Base-by-base conservation (phyloP, 2,329 filamentous ascomycete genomes). In the Fusarium sp. region DNA sequence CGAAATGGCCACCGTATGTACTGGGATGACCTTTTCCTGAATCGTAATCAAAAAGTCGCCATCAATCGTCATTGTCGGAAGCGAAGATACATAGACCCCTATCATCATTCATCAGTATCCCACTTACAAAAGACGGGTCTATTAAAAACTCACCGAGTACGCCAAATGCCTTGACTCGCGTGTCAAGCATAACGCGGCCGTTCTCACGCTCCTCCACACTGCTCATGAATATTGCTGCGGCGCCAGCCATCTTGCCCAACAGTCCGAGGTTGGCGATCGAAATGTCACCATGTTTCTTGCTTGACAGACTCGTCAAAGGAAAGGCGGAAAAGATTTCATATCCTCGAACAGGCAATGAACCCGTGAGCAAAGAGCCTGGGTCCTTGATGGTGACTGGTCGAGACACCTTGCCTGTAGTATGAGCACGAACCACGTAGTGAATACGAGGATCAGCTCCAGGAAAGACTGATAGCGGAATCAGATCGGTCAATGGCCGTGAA, bases 161-260 rank as follows among this genome's bases (percentile, higher is more conserved):
- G 0, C 95, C 95, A 1, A 97, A 80, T 0, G 93, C 93, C 77
- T 97, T 97, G 42, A 97, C 77, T 13, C 85, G 87, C 1, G 91
- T 87, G 73, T 89, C 87, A 11, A 96, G 80, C 7, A 87, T 79
- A 18, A 96, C 80, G 14, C 88, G 82, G 0, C 89, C 88, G 61
- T 87, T 90, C 7, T 71, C 76, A 4, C 73, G 74, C 44, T 89
- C 77, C 33, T 85, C 85, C 46, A 90, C 85, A 27, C 86, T 83
- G n/a, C 83, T 89, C 36, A 83, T 84, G 1, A 90, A 82, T 7
- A 97, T 85, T 0, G 93, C 93, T 1, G 93, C 93, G 1, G 90
- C 89, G 0, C 93, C 95, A 0, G 93, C 93, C 92, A 98, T 97
- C 79, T 97, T 97, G 2, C 87, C 91, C 4, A 97, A 70, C 2